Base-by-base conservation (phyloP, 805 yeast genomes). In the Hanseniaspora jakobsenii region DNA sequence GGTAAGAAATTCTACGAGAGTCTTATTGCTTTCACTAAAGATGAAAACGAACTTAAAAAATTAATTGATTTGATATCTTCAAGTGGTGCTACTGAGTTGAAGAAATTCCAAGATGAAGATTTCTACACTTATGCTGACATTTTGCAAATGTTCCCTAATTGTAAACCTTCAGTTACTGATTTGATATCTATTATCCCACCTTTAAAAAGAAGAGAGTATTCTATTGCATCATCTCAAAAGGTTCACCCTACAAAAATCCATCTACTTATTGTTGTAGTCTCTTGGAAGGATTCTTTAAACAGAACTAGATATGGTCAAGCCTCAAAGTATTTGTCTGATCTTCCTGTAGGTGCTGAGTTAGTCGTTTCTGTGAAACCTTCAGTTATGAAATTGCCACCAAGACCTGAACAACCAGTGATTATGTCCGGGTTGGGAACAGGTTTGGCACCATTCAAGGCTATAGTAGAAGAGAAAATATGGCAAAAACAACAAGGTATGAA, bases 401-500 rank as follows among this genome's bases (percentile, higher is more conserved):
- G 75, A 51, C 73, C 95, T 8, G 75, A 77, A 37, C 89, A 84
- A 60, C 96, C 97, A 18, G 80, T 89, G 54, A 78, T 89, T 51
- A 89, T 89, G 97, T 80, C 94, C 54, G 97, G 97, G 55, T 71
- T 89, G 53, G 97, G 97, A 66, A 89, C 97, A 43, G 97, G 97
- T 52, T 73, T 89, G 56, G 97, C 97, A 23, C 97, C 97, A 41
- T 89, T 89, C 78, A 89, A 89, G 71, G 97, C 97, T 0, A 86
- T 89, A 58, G 74, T 89, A 47, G 97, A 89, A 64, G 96, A 89
- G 66, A 86, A 86, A 70, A 74, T 80, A 58, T 86, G 89, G 85
- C 97, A 89, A 68, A 70, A 78, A 58, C 73, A 79, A 54, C 94
- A 86, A 61, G 97, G 97, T 40, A 61, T 72, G 60, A 82, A 80